A percentile compares a stretch with the other conserved stretches of the same genome.
Conservation (phyloP, 75 land plant genomes). For the Selaginella tamariscina region DNA sequence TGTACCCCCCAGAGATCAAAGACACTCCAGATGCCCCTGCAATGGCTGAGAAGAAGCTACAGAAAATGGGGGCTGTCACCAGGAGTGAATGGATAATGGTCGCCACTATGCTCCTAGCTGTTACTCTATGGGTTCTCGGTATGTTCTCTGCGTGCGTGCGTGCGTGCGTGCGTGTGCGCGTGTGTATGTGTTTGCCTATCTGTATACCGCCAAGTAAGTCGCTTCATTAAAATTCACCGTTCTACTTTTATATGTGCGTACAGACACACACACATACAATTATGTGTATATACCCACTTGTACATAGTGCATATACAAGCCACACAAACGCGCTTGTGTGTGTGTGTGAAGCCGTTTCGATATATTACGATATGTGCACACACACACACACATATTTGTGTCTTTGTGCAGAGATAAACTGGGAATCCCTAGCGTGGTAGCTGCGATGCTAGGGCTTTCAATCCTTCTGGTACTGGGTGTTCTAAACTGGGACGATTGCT, state of each 20-base stretch:
- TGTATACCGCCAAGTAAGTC: no score
- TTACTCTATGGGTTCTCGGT: constrained; percentile 95
- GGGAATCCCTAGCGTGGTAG: constrained; percentile 88
- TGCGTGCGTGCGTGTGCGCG: no score
- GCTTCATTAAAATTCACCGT: no score
- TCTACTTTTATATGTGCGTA: no score
- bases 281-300: no score
- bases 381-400: no score
- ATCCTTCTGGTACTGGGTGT: constrained; percentile 78
- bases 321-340: no score
- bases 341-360: no score
- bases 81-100: constrained; percentile 92
- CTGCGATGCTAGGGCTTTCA: constrained; percentile 97
- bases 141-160: constrained; percentile 14
- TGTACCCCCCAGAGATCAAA: constrained; percentile 90
- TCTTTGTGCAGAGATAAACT: constrained; percentile 53
- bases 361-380: no score
- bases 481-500: constrained; percentile 94
- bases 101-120: constrained; percentile 95
- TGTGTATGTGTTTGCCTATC: no score
- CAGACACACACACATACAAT: no score
- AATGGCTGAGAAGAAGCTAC: constrained; percentile 60
- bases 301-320: no score
- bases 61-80: constrained; percentile 79
- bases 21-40: constrained; percentile 99